Base-by-base conservation (phyloP, 106 monocot genomes). In the Dactylorhiza incarnata region DNA sequence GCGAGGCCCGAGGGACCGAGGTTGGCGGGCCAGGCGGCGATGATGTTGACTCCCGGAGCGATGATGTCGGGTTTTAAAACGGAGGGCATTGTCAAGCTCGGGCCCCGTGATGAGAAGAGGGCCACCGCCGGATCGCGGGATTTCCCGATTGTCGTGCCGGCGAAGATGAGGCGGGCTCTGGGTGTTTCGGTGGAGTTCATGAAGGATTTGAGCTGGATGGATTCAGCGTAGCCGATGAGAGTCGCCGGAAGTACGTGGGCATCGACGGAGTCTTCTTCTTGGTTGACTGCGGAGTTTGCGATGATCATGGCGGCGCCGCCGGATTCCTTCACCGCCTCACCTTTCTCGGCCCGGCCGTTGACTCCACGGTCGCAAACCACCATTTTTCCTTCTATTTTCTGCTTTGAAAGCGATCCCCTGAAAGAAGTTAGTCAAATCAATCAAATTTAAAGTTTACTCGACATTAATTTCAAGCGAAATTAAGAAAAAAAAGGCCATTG, bases 11-110 rank as follows among this genome's bases (percentile, higher is more conserved):
- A 82, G 0, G 95, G 95, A 10, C 88, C 89, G 2, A 92, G 76
- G 68, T 86, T 92, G 10, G 46, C 79, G 1, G 95, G 92, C 89
- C 92, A 95, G 1, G 89, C 95, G 3, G 92, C 95, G 50, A 95
- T 89, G 56, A 95, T 90, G 90, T 92, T 95, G 5, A 95, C 95
- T 1, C 95, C 95, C 15, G 92, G 95, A 0, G 95, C 89, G 26
- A 88, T 82, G 49, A 95, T 52, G 52, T 95, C 95, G 0, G 95
- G 89, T 76, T 92, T 95, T 45, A 92, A 81, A 62, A 92, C 77
- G 4, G 89, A 79, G 6, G 92, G 92, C 79, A 79, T 80, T 0
- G 92, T 84, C 13, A 90, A 13, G 83, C 92, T 95, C 70, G 95
- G 95, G 37, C 91, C 94, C 0, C 94, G 77, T 13, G 94, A 76